Conservation (phyloP, 2,329 filamentous ascomycete species). For the Neofusicoccum sp. region DNA sequence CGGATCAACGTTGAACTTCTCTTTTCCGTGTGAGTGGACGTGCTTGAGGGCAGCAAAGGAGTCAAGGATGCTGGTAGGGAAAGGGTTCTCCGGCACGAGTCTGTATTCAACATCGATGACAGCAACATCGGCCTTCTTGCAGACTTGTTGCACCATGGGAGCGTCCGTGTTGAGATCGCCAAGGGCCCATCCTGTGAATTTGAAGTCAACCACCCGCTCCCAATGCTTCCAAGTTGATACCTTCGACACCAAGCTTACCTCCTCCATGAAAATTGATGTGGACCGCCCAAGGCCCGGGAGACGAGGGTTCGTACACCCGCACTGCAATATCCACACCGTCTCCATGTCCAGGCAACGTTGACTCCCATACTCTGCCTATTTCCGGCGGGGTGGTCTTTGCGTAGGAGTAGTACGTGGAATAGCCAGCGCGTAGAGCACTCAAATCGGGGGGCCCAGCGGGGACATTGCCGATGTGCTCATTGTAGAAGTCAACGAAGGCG, state of each 20-base stretch:
- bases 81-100: neutral
- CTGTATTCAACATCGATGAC: neutral
- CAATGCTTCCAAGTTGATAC: neutral
- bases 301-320: neutral
- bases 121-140: neutral
- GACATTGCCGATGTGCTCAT: neutral
- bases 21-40: neutral
- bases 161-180: neutral
- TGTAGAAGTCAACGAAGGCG: neutral
- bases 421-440: neutral
- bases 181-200: neutral
- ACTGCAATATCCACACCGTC: neutral
- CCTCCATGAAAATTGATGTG: neutral
- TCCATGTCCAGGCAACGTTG: neutral
- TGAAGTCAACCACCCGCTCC: neutral
- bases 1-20: neutral
- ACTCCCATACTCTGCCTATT: neutral
- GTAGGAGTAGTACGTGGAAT: neutral
- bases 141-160: neutral
- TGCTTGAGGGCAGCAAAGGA: conserved; percentile 1
- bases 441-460: neutral
- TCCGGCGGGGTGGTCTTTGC: neutral
- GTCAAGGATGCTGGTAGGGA: neutral
- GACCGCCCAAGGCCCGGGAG: neutral
- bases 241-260: neutral